Evolutionary conservation across 2,329 filamentous ascomycete genomes (phyloP), one percentile per base, ranked within the genome.

Genomic region (Calonectria montana): DNA sequence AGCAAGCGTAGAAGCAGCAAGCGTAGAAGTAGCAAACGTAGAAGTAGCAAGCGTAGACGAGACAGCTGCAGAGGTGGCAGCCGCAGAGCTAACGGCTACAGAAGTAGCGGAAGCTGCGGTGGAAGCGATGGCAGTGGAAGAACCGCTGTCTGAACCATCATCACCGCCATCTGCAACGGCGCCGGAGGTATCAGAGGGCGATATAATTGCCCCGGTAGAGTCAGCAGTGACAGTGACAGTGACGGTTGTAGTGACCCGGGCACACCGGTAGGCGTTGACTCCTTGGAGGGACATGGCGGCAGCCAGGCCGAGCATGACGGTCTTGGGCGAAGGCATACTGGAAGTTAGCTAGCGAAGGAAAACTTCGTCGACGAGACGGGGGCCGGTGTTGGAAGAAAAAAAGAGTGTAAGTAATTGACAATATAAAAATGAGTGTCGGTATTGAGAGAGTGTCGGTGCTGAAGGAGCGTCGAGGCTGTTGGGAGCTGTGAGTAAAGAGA

Each of bases 401-500:
- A 39, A 15, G 23, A 35, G 21, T 25, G 21, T 35, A 15, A 25
- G 13, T 25, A 39, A 10, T 18, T 25, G 9, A 25, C 6, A 59
- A 55, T 23, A 25, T 13, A 35, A 59, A 59, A 57, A 59, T 5
- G 53, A 59, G n/a, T 12, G 53, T 39, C 12, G 53, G 21, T 23
- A 35, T 39, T 59, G 53, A 59, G 31, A 9, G 53, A 41, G 53
- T 37, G 53, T 59, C 21, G 53, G 53, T 59, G 21, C 53, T 59
- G 53, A 59, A 37, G 37, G 53, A 59, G 53, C 53, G 53, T 59
- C 12, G 53, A 59, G 53, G 53, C 31, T 59, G 53, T 59, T 59
- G 35, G 53, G 39, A 59, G 53, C 53, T 39, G 35, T 59, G 53
- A 39, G 35, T 59, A 35, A 39, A 39, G 53, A 39, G 53, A 59